Percentiles rank a stretch among this genome's conserved stretches.
Conservation (phyloP, 2,329 filamentous ascomycete genomes). For the Fusarium bulbicola region DNA sequence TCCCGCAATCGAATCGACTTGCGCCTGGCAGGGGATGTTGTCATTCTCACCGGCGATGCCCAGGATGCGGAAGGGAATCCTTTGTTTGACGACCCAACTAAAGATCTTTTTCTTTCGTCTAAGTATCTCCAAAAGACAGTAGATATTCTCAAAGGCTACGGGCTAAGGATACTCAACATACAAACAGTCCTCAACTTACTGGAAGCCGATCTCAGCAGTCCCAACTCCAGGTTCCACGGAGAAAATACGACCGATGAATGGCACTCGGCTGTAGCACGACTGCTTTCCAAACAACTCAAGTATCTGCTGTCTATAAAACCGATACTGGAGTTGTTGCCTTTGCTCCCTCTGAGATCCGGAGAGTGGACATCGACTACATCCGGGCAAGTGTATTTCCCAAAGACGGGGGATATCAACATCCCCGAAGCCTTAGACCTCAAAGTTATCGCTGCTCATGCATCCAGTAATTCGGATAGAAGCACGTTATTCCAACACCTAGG, state of each 20-base stretch:
- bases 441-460: not conserved
- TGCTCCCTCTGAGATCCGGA: conserved; percentile 13
- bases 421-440: not conserved
- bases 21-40: not conserved
- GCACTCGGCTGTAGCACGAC: not conserved
- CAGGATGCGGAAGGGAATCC: not conserved
- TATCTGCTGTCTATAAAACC: too few relatives aligned
- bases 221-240: not conserved
- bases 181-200: not conserved
- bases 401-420: not conserved
- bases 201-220: not conserved
- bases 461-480: not conserved
- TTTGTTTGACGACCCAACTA: not conserved
- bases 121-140: not conserved
- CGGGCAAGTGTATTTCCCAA: conserved; percentile 19
- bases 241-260: not conserved
- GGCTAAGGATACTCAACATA: accelerated
- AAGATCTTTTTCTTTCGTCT: conserved; percentile 15
- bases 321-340: not conserved
- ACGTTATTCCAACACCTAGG: conserved; percentile 8
- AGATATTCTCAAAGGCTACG: not conserved
- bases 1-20: not conserved
- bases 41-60: not conserved
- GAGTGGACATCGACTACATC: not conserved
- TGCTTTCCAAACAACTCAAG: not conserved